These are phyloP conservation scores for Monascus purpureus DNA, from an alignment of 495 filamentous ascomycete species.

Conservation along the genomic window DNA sequence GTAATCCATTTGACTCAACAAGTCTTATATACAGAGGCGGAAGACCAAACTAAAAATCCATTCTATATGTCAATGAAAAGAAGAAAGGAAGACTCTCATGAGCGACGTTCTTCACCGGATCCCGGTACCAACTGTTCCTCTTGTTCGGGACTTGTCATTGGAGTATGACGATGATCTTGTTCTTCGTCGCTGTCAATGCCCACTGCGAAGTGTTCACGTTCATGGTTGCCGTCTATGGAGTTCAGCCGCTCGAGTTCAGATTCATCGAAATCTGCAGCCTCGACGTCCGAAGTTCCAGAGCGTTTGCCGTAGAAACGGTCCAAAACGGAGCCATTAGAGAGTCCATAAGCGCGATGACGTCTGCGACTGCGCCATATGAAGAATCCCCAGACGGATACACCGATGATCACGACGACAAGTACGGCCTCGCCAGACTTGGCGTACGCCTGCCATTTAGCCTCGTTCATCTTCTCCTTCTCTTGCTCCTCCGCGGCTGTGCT, in stretches of 20 bases:
- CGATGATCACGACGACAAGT: constrained; percentile 70
- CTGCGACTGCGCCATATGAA: constrained; percentile 72
- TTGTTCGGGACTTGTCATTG: too few relatives aligned
- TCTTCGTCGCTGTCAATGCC: constrained; percentile 32
- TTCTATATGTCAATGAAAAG: too few relatives aligned
- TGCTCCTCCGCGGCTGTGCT: constrained; percentile 57
- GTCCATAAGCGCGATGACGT: constrained; percentile 31
- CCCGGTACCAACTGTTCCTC: too few relatives aligned
- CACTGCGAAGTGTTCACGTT: constrained; percentile 29
- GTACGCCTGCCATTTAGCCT: constrained; percentile 86
- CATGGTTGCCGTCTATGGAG: constrained; percentile 19
- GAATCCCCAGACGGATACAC: constrained; percentile 66
- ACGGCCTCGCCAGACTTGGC: constrained; percentile 83
- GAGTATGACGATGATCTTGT: too few relatives aligned
- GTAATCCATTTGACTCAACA: too few relatives aligned
- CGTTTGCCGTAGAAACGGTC: constrained; percentile 35
- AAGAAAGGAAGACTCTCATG: too few relatives aligned
- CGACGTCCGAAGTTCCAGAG: constrained; percentile 43
- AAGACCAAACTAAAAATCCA: too few relatives aligned
- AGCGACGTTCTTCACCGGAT: not conserved
- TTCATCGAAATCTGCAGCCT: constrained; percentile 84
- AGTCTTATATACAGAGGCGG: too few relatives aligned
- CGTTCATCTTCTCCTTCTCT: constrained; percentile 62
- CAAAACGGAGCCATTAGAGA: constrained; percentile 19
- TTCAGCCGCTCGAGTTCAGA: constrained; percentile 68